A percentile compares a stretch with the other conserved stretches of the same genome.
These are phyloP conservation scores for Penicillium polonicum DNA, from an alignment of 2,329 filamentous ascomycete genomes.

Conservation along the genomic window DNA sequence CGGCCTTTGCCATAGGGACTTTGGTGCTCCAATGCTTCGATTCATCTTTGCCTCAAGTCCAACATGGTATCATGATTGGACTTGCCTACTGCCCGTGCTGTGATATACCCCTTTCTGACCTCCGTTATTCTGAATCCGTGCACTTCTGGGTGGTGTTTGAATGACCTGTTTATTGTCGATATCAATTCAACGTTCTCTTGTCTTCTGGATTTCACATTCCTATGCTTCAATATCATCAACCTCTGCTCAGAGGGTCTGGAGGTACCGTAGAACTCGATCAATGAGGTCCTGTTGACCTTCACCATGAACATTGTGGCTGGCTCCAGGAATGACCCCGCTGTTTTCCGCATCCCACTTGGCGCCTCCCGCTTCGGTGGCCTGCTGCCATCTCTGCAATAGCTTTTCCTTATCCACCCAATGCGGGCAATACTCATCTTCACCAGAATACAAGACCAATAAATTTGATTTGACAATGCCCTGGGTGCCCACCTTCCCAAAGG, in stretches of 20 bases:
- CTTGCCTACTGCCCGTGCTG: slow-evolving; percentile 15
- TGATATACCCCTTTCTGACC: slow-evolving; percentile 27
- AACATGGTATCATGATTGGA: slow-evolving; percentile 13
- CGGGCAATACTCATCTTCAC: slow-evolving; percentile 47
- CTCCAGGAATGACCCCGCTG: slow-evolving; percentile 51
- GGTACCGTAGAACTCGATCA: slow-evolving; percentile 36
- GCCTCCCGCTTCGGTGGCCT: slow-evolving; percentile 39
- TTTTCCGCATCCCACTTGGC: slow-evolving; percentile 49
- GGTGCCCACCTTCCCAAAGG: slow-evolving; percentile 59
- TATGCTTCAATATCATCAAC: neutral
- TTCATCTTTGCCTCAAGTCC: slow-evolving; percentile 11
- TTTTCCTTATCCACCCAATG: slow-evolving; percentile 46
- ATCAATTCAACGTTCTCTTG: slow-evolving; percentile 15
- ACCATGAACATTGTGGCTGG: slow-evolving; percentile 51
- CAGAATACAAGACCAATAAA: slow-evolving; percentile 48
- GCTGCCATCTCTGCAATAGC: slow-evolving; percentile 45
- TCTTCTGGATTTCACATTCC: neutral
- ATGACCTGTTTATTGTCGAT: slow-evolving; percentile 16
- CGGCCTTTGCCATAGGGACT: neutral
- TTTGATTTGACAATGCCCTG: slow-evolving; percentile 40
- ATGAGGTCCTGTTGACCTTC: slow-evolving; percentile 48
- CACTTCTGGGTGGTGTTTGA: slow-evolving; percentile 22
- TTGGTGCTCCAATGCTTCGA: slow-evolving; percentile 1
- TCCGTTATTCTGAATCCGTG: slow-evolving; percentile 15
- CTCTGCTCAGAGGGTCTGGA: slow-evolving; percentile 27